Percentiles rank a stretch among this genome's conserved stretches.
phyloP scores from a whole-genome alignment of 352 stramenopile genomes.

The Globisporangium carolinianum region DNA sequence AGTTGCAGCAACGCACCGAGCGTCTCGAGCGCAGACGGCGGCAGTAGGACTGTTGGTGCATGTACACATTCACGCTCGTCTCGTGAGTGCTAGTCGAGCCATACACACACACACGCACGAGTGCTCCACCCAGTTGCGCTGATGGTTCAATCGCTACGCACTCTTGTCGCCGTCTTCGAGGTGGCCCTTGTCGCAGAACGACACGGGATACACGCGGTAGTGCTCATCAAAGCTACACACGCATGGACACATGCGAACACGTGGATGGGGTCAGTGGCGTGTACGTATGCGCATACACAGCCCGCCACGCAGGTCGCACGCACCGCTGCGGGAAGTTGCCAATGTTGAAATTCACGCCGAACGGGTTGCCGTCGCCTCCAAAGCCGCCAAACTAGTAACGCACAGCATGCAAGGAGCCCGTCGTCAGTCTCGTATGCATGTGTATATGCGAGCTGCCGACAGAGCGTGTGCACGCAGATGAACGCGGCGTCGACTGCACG shows the following conservation, averaged over 20 bases:
- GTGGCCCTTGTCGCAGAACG: constrained; percentile 83
- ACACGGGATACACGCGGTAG: constrained; percentile 84
- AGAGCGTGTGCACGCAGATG: not conserved
- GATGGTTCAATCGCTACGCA: constrained; percentile 20
- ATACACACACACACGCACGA: not conserved
- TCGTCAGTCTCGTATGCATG: not conserved
- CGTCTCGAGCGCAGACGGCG: constrained; percentile 96
- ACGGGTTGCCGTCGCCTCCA: constrained; percentile 68
- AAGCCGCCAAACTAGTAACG: constrained; percentile 65
- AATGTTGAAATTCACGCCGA: constrained; percentile 77
- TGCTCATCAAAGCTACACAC: constrained; percentile 72
- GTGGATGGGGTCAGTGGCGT: not conserved
- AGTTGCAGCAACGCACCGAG: constrained; percentile 55
- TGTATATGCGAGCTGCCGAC: not conserved
- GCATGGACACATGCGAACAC: not conserved
- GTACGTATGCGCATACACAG: not conserved
- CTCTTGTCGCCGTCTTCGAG: constrained; percentile 88
- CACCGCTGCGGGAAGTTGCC: constrained; percentile 69
- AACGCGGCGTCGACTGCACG: not conserved
- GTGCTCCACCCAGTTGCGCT: not conserved
- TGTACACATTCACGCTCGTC: too few relatives aligned
- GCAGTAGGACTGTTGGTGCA: constrained; percentile 83
- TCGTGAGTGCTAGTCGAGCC: not conserved
- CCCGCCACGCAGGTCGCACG: not conserved
- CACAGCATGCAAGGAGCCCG: not conserved